Evolutionary conservation across 1,284 basidiomycete species (phyloP).

Genomic region (Tausonia pullulans): DNA sequence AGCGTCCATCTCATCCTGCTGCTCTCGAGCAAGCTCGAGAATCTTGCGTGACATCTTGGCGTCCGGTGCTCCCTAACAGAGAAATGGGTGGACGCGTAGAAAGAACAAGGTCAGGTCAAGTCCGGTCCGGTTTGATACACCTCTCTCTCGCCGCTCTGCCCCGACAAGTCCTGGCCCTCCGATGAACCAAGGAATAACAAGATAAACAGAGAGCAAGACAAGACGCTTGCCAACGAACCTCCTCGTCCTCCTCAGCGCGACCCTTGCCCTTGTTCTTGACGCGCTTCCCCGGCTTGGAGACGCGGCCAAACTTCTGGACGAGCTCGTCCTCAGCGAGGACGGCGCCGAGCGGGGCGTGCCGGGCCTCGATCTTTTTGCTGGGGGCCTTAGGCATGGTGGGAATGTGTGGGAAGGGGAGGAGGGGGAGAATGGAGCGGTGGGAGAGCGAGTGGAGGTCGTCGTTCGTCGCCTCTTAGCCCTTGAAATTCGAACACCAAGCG

Average conservation of each 20-base stretch:
- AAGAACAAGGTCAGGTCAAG: background rate
- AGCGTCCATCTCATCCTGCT: conserved; percentile 77
- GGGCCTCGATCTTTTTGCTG: conserved; percentile 20
- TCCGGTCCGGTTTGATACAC: background rate
- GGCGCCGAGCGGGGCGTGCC: conserved; percentile 75
- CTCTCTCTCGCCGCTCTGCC: conserved; percentile 5
- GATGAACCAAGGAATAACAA: background rate
- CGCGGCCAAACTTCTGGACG: conserved; percentile 60
- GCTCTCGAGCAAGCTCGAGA: conserved; percentile 80
- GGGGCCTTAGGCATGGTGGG: conserved; percentile 15
- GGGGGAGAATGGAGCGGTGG: background rate
- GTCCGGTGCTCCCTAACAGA: conserved; percentile 56
- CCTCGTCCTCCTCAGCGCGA: conserved; percentile 43
- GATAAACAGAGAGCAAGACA: conserved; percentile 6
- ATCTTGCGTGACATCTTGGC: conserved; percentile 80
- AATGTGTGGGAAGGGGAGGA: background rate
- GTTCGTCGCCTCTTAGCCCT: background rate
- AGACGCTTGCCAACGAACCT: conserved; percentile 38
- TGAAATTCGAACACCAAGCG: too few relatives aligned
- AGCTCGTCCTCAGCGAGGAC: conserved; percentile 67
- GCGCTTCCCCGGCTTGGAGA: conserved; percentile 61
- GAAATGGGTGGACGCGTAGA: background rate
- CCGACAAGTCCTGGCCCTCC: background rate
- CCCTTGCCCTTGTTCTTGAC: conserved; percentile 45
- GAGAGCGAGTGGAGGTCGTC: background rate